phyloP scores from a whole-genome alignment of 768 basidiomycete genomes.

The Hydnomerulius pinastri region DNA sequence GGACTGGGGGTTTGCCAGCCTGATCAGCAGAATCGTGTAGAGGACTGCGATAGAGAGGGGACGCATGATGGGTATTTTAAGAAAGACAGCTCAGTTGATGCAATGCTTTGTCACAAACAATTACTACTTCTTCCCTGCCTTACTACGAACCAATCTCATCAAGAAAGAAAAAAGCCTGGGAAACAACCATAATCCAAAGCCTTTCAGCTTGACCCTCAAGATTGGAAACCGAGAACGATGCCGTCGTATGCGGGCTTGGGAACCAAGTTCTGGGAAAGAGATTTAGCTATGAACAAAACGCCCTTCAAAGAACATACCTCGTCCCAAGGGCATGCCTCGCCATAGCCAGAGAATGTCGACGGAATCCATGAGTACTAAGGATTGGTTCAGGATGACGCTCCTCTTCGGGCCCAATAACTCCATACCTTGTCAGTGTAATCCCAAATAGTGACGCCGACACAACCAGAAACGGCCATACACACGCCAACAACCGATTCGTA shows the following conservation, averaged over 20 bases:
- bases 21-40: too few species aligned
- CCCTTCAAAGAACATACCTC: slow-evolving; percentile 6
- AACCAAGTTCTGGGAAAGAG: slow-evolving; percentile 9
- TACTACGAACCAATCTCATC: too few species aligned
- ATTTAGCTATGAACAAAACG: neutral
- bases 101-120: too few species aligned
- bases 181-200: too few species aligned
- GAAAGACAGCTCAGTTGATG: too few species aligned
- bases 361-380: slow-evolving; percentile 19
- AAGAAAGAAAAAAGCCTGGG: too few species aligned
- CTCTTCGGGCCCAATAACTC: slow-evolving; percentile 19
- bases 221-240: slow-evolving; percentile 14
- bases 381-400: neutral
- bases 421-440: slow-evolving; percentile 43
- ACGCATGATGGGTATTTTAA: too few species aligned
- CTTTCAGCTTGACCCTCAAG: too few species aligned
- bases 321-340: slow-evolving; percentile 20
- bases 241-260: slow-evolving; percentile 18
- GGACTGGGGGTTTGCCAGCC: too few species aligned
- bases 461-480: slow-evolving; percentile 43
- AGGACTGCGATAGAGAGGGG: too few species aligned
- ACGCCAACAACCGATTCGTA: slow-evolving; percentile 57
- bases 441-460: slow-evolving; percentile 43
- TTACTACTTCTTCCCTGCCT: too few species aligned
- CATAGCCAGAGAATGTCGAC: slow-evolving; percentile 4